Conservation (phyloP, 2,329 filamentous ascomycete genomes). For the Beauveria sp. region DNA sequence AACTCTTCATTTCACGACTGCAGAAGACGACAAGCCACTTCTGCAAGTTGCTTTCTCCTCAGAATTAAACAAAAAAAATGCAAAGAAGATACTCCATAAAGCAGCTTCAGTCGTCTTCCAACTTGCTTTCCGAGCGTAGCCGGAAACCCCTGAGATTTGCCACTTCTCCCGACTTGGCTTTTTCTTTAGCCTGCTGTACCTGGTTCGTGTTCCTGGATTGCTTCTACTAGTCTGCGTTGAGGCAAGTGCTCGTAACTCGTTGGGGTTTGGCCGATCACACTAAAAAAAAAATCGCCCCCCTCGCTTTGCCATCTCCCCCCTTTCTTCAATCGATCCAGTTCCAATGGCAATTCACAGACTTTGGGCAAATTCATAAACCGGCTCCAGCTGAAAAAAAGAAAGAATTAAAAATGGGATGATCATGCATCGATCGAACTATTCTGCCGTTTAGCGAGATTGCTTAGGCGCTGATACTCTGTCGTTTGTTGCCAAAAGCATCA, state of each 20-base stretch:
- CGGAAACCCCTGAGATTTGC: conserved; percentile 11
- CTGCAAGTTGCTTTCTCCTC: background rate
- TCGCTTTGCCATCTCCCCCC: background rate
- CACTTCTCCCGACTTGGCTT: conserved; percentile 2
- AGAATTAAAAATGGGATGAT: background rate
- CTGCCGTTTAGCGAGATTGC: background rate
- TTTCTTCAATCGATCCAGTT: background rate
- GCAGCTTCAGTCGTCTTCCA: background rate
- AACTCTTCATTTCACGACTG: background rate
- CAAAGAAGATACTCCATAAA: background rate
- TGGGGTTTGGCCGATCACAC: background rate
- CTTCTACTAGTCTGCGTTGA: background rate
- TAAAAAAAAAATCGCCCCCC: background rate
- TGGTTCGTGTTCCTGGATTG: conserved; percentile 10
- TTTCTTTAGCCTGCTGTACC: background rate
- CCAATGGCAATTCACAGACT: background rate
- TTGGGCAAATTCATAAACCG: background rate
- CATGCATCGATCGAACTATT: background rate
- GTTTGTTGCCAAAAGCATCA: background rate
- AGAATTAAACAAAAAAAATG: background rate
- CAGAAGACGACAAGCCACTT: background rate
- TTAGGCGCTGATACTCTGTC: background rate
- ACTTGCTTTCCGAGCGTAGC: background rate
- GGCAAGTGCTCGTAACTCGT: background rate
- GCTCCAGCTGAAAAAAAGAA: background rate